Evolutionary conservation across 306 rosid genomes (phyloP), one percentile per base, ranked within the genome.

Genomic region (Lablab purpureus): DNA sequence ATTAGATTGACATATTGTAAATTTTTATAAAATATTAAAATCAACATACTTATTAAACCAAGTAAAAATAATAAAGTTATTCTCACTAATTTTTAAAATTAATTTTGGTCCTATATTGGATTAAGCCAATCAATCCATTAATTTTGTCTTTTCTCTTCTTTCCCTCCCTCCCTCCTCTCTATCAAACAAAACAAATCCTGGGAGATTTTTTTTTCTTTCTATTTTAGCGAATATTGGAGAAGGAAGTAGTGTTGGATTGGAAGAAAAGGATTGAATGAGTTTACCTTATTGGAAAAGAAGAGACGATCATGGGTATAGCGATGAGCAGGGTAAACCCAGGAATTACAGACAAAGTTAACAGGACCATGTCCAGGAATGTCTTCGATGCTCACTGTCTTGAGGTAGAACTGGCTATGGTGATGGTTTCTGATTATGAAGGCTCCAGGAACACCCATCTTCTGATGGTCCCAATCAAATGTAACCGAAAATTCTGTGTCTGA

Each of bases 291-390:
- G 4, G 98, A 49, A 83, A 95, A 95, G 88, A 95, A 95, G 7
- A 93, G 76, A 9, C 99, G 93, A 10, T 87, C 72, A 5, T 85
- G 76, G 28, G 82, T 83, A 84, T 93, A 95, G 25, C 92, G 92
- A 75, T 85, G 86, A 51, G 90, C 70, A 3, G 99, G 99, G 81
- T 95, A 95, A 43, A 95, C 91, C 99, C 99, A 95, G n/a, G 98
- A 95, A 71, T 93, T 90, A 82, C 99, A 95, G 36, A 89, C 87
- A 23, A 95, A 95, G 88, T 82, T 84, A 0, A 89, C 76, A 36
- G 67, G 80, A 47, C 87, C 97, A 45, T 89, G 89, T 1, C 88
- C 92, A 1, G 93, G 94, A 77, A 95, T 80, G 52, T 84, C 93
- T 18, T 93, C 86, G 23, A 95, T 62, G 59, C 89, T 91, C 1